These are phyloP conservation scores for Jatropha curcas DNA, from an alignment of 345 rosid species.

Conservation along the genomic window DNA sequence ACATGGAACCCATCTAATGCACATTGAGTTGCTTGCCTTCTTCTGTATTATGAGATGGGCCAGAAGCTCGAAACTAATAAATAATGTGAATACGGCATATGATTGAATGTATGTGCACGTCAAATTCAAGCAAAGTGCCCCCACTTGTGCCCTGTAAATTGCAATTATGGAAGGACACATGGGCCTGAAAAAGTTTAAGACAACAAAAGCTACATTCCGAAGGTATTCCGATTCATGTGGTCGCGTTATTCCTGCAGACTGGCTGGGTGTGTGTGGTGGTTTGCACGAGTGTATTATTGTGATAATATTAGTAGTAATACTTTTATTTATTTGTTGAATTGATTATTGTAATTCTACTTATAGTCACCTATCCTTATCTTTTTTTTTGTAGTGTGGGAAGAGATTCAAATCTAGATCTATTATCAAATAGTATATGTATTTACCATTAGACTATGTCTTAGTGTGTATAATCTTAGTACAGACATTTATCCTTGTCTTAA, in stretches of 20 bases:
- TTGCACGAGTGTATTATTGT: neutral
- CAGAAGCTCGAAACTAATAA: neutral
- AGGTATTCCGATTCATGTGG: neutral
- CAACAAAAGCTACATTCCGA: conserved; percentile 8
- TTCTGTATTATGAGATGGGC: neutral
- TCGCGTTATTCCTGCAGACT: neutral
- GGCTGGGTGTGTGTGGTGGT: neutral
- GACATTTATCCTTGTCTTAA: too few species aligned
- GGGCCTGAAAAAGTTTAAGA: neutral
- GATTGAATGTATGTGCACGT: neutral
- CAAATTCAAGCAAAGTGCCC: neutral
- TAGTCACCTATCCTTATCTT: too few species aligned
- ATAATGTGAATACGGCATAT: neutral
- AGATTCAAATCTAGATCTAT: too few species aligned
- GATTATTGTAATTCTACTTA: too few species aligned
- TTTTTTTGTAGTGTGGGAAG: too few species aligned
- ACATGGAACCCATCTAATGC: too few species aligned
- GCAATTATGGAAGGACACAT: neutral
- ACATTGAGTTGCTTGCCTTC: too few species aligned
- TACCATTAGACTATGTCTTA: too few species aligned
- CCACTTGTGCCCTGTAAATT: neutral
- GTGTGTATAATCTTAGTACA: too few species aligned
- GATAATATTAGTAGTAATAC: too few species aligned
- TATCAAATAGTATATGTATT: too few species aligned
- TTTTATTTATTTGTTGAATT: too few species aligned